Conservation (phyloP, 306 rosid species). For the barrel medic (Medicago truncatula) region MtrunA17r5.0-ANR NC_053049.1:16775501-16776000, state of each 20-base stretch:
- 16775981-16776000: background rate
- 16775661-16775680: conserved; percentile 44
- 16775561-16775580: conserved; percentile 30
- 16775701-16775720: conserved; percentile 39
- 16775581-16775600: conserved; percentile 22
- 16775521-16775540: conserved; percentile 5
- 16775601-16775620: conserved; percentile 53
- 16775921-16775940: conserved; percentile 9
- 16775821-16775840: conserved; percentile 7
- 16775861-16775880: conserved; percentile 26
- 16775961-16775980: background rate
- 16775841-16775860: conserved; percentile 4
- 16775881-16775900: conserved; percentile 16
- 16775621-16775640: conserved; percentile 64
- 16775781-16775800: background rate
- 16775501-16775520: conserved; percentile 26
- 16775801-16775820: background rate
- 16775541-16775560: conserved; percentile 20
- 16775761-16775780: background rate
- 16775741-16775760: conserved; percentile 7
- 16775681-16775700: conserved; percentile 26
- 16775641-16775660: conserved; percentile 71
- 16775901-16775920: background rate
- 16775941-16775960: conserved; percentile 15
- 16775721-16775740: background rate